These are phyloP conservation scores for Baudoinia panamericana DNA, from an alignment of 495 filamentous ascomycete genomes.

Conservation along the genomic window DNA sequence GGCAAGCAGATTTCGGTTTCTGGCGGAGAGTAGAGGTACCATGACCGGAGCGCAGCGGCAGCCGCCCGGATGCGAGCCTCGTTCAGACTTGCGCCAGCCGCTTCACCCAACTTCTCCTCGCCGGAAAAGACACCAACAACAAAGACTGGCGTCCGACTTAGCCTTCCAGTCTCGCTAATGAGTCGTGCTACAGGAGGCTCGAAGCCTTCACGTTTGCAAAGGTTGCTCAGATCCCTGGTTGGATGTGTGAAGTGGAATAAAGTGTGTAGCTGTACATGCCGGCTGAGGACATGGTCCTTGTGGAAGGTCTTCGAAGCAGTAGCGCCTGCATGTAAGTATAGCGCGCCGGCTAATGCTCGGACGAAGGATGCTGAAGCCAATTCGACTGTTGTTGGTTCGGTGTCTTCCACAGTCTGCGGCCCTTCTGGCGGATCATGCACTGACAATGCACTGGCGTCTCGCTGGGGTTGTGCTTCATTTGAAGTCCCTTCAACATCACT, in stretches of 20 bases:
- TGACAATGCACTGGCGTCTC: neutral
- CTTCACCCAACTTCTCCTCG: slow-evolving; percentile 79
- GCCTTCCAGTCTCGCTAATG: slow-evolving; percentile 74
- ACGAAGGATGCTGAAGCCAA: slow-evolving; percentile 52
- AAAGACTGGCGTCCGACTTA: slow-evolving; percentile 72
- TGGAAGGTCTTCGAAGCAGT: slow-evolving; percentile 66
- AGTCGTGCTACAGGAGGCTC: slow-evolving; percentile 75
- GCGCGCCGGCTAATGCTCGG: slow-evolving; percentile 63
- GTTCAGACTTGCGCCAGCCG: slow-evolving; percentile 55
- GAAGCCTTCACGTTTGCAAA: slow-evolving; percentile 83
- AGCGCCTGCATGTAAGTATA: slow-evolving; percentile 67
- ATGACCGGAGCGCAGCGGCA: slow-evolving; percentile 72
- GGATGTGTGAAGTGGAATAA: slow-evolving; percentile 77
- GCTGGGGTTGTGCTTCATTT: neutral
- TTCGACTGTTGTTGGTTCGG: slow-evolving; percentile 19
- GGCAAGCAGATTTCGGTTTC: slow-evolving; percentile 49
- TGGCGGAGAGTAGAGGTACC: slow-evolving; percentile 86
- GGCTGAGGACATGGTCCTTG: slow-evolving; percentile 63
- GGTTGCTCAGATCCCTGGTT: slow-evolving; percentile 58
- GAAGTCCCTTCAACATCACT: neutral
- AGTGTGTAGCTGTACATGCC: slow-evolving; percentile 58
- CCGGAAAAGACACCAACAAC: slow-evolving; percentile 91
- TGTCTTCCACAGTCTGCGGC: neutral
- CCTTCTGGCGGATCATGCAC: neutral
- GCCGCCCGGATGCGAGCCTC: slow-evolving; percentile 67